Percentiles rank a stretch among this genome's conserved stretches.
Conservation (phyloP, 257 asterid species). For the Datura wrightii region DNA sequence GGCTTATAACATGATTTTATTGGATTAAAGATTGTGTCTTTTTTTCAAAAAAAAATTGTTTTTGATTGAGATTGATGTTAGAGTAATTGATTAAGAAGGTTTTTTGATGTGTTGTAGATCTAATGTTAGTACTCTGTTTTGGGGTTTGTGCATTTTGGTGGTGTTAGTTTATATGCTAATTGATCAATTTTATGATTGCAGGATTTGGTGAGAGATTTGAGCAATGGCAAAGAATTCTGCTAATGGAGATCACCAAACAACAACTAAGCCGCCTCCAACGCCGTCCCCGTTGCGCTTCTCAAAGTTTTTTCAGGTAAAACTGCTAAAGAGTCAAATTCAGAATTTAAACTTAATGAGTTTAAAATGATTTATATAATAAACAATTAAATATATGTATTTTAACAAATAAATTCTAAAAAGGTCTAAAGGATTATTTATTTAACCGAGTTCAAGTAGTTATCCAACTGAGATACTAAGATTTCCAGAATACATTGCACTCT, state of each 20-base stretch:
- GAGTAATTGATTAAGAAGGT: not conserved
- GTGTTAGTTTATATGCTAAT: not conserved
- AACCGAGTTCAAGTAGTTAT: not conserved
- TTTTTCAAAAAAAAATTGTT: not conserved
- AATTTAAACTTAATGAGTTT: not conserved
- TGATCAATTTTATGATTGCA: not conserved
- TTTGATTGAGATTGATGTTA: not conserved
- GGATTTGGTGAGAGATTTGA: slow-evolving; percentile 11
- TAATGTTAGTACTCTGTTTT: not conserved
- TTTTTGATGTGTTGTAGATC: slow-evolving; percentile 12
- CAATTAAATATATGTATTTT: too few species aligned
- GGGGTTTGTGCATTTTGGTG: not conserved
- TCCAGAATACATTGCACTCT: not conserved
- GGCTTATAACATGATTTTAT: too few species aligned
- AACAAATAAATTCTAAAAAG: too few species aligned
- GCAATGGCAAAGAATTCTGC: slow-evolving; percentile 33
- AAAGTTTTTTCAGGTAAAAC: slow-evolving; percentile 61
- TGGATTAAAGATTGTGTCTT: not conserved
- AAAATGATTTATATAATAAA: too few species aligned
- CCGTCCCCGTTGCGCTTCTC: slow-evolving; percentile 79
- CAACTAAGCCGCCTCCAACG: slow-evolving; percentile 66
- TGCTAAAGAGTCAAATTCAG: not conserved
- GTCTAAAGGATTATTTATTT: too few species aligned
- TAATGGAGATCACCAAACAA: slow-evolving; percentile 45
- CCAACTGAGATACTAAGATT: too few species aligned